Evolutionary conservation across 1,284 basidiomycete genomes (phyloP).

Genomic region (Rhodotorula glutinis): DNA sequence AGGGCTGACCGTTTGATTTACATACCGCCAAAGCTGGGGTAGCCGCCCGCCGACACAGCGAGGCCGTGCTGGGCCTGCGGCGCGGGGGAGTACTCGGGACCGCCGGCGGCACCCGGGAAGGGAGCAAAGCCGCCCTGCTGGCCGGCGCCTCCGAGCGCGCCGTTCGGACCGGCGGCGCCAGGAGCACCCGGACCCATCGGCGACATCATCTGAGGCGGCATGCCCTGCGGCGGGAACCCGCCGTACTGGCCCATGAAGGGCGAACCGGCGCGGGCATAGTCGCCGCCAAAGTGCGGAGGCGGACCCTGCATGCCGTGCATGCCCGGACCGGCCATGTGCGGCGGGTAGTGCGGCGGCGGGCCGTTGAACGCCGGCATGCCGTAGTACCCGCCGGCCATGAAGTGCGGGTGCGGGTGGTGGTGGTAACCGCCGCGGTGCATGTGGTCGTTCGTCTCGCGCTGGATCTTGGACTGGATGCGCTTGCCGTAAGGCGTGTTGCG

Average conservation of each 20-base stretch:
- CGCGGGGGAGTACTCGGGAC: constrained; percentile 12
- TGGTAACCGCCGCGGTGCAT: constrained; percentile 31
- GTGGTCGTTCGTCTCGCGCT: constrained; percentile 48
- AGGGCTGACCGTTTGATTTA: constrained; percentile 2
- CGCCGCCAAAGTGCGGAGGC: constrained; percentile 18
- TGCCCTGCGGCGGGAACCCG: constrained; percentile 15
- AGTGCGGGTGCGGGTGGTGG: constrained; percentile 15
- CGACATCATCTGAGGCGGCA: constrained; percentile 9
- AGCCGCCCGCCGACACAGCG: constrained; percentile 4
- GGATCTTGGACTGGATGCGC: constrained; percentile 93
- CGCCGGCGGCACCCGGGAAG: constrained; percentile 18
- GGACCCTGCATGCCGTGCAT: constrained; percentile 24
- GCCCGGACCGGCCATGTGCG: constrained; percentile 13
- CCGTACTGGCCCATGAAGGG: constrained; percentile 24
- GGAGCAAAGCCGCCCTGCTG: constrained; percentile 23
- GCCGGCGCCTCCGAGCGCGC: neutral
- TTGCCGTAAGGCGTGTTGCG: constrained; percentile 97
- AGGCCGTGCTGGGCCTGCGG: constrained; percentile 11
- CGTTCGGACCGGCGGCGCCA: constrained; percentile 10
- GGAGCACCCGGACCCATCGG: constrained; percentile 3
- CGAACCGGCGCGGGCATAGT: constrained; percentile 21
- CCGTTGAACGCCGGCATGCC: constrained; percentile 14
- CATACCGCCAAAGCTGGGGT: constrained; percentile 15
- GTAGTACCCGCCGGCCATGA: constrained; percentile 32
- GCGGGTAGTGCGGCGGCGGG: constrained; percentile 17